Conservation (phyloP, 1,139 yeast genomes). For the Wickerhamiella infanticola region DNA sequence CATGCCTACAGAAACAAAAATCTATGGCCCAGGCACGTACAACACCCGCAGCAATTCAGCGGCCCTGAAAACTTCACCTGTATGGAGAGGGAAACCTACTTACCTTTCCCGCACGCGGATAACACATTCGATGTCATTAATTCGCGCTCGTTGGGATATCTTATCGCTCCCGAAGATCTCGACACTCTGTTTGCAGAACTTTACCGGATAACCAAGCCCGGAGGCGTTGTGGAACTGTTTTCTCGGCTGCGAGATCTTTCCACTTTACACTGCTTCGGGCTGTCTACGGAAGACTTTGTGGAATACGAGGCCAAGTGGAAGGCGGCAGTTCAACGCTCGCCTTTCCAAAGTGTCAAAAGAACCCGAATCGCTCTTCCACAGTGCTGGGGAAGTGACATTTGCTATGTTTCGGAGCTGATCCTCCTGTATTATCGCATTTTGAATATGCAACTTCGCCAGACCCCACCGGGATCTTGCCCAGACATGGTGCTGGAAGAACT, state of each 20-base stretch:
- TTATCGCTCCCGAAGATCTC: slow-evolving; percentile 22
- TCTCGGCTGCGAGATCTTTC: neutral
- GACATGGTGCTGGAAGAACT: neutral
- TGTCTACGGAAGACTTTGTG: neutral
- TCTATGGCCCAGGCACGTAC: neutral
- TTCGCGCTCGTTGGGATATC: slow-evolving; percentile 24
- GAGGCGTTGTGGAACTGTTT: slow-evolving; percentile 25
- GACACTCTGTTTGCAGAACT: slow-evolving; percentile 25
- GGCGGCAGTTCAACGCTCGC: neutral
- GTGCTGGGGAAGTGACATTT: neutral
- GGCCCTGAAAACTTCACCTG: slow-evolving; percentile 23
- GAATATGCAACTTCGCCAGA: neutral
- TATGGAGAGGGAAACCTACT: slow-evolving; percentile 19
- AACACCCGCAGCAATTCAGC: slow-evolving; percentile 5
- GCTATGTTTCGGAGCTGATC: neutral
- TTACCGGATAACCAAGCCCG: slow-evolving; percentile 27
- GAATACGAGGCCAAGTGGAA: neutral
- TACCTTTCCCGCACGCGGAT: slow-evolving; percentile 24
- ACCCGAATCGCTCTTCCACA: neutral
- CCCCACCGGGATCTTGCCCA: neutral
- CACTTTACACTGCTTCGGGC: neutral
- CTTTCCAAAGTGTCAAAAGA: neutral
- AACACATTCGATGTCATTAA: slow-evolving; percentile 23
- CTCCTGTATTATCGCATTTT: neutral
- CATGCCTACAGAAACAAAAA: neutral